phyloP scores from a whole-genome alignment of 805 yeast species.

The Ogataea naganishii region DNA sequence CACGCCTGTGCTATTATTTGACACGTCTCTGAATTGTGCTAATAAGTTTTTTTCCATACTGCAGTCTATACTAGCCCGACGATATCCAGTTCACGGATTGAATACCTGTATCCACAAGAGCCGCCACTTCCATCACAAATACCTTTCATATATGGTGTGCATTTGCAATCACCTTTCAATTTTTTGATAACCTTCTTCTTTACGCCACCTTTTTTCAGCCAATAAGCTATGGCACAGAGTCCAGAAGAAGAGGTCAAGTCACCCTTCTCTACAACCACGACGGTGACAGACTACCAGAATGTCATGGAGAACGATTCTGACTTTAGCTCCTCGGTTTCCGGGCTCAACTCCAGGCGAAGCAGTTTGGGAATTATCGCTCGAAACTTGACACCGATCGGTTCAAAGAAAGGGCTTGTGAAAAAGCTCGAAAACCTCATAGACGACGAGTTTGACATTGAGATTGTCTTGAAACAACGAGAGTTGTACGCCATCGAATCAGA shows the following conservation, averaged over 20 bases:
- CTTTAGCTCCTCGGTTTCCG: neutral
- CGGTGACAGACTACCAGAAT: neutral
- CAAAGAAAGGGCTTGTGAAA: slow-evolving; percentile 2
- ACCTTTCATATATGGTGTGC: no score
- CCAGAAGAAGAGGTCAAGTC: slow-evolving; percentile 2
- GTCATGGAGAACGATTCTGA: neutral
- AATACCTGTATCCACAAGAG: no score
- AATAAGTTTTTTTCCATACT: no score
- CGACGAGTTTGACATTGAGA: slow-evolving; percentile 50
- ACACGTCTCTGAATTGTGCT: no score
- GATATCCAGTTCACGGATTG: no score
- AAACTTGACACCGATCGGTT: neutral
- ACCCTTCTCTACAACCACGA: slow-evolving; percentile 1
- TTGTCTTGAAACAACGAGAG: slow-evolving; percentile 52
- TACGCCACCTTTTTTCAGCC: no score
- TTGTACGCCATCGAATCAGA: slow-evolving; percentile 41
- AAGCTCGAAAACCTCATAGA: slow-evolving; percentile 23
- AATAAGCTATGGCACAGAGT: no score
- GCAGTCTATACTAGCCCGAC: no score
- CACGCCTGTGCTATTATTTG: no score
- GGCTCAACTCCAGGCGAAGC: neutral
- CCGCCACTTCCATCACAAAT: no score
- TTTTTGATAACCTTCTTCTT: no score
- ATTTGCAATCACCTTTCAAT: no score
- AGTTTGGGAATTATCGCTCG: neutral